Percentiles rank a stretch among this genome's conserved stretches.
Evolutionary conservation across 139 green algal species (phyloP).

Genomic region (Picochlorum sp.): DNA sequence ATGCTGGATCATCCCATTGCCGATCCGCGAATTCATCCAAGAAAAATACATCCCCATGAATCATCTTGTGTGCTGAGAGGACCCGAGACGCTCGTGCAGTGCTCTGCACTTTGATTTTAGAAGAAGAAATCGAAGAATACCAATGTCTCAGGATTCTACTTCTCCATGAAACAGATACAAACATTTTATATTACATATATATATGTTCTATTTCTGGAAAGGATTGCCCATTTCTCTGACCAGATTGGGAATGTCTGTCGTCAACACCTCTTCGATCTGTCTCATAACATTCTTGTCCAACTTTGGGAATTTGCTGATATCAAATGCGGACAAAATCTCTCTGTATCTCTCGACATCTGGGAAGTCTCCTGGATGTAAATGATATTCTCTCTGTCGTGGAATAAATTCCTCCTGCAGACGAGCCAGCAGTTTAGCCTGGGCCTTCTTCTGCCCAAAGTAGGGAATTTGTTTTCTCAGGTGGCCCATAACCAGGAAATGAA

Average conservation of each 20-base stretch:
- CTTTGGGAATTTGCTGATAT: conserved; percentile 73
- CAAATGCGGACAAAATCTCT: conserved; percentile 74
- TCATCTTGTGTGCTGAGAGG: not conserved
- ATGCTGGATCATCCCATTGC: conserved; percentile 75
- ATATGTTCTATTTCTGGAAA: conserved; percentile 22
- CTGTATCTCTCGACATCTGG: conserved; percentile 74
- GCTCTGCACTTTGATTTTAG: too few species aligned
- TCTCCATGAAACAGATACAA: too few species aligned
- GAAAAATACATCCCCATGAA: conserved; percentile 60
- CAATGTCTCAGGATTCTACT: too few species aligned
- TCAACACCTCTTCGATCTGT: conserved; percentile 72
- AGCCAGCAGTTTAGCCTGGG: conserved; percentile 52
- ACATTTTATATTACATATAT: not conserved
- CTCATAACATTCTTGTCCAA: conserved; percentile 50
- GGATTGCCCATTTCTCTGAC: conserved; percentile 84
- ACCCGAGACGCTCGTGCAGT: too few species aligned
- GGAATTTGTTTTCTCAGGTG: conserved; percentile 82
- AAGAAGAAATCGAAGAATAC: too few species aligned
- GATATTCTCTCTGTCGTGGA: conserved; percentile 77
- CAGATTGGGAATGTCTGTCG: conserved; percentile 80
- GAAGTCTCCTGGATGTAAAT: conserved; percentile 86
- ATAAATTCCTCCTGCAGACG: conserved; percentile 56
- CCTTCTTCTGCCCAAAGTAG: conserved; percentile 62
- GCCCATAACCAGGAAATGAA: conserved; percentile 85
- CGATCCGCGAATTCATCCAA: conserved; percentile 72